Base-by-base conservation (phyloP, 75 land plant species). In the Sequoia sempervirens region DNA sequence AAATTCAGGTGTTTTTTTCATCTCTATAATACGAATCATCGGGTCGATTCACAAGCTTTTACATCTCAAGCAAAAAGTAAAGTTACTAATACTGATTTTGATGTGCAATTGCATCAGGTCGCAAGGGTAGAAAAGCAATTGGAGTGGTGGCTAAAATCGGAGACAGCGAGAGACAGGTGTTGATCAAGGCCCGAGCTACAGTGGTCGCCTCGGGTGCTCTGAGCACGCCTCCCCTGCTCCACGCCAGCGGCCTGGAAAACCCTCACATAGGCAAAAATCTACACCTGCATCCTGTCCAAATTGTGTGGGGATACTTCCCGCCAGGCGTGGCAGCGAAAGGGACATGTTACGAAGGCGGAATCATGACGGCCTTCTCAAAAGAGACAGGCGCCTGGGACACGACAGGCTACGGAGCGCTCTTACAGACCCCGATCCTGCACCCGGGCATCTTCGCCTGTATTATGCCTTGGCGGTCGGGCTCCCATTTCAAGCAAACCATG, bases 231-330 rank as follows among this genome's bases (percentile, higher is more conserved):
- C 83, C 83, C 17, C 79, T 90, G n/a, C 72, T 90, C 20, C 84
- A 47, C 26, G 52, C 53, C 23, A 90, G 91, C 38, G 87, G 87
- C 34, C 85, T 90, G 0, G 50, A 73, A 30, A 90, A 90, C 40
- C 87, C 84, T 9, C 84, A 85, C 87, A 89, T 89, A 30, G 91
- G 91, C 28, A 85, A 81, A 52, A 41, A 83, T 70, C 52, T 89
- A 4, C 90, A 87, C 47, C 38, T 87, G 26, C 91, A 89, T 66
- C 91, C 91, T 0, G 87, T 73, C 32, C 61, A 81, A 30, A 75
- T 82, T 4, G 43, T 85, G 58, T 87, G 89, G 91, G 91, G 90
- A 7, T 85, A 85, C 80, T 89, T 89, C 61, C 91, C 91, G 13
- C 80, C 70, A 36, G 91, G 50, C 0, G 36, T 26, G 1, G 89